These are phyloP conservation scores for Myrica gale DNA, from an alignment of 306 rosid genomes.

Conservation along the genomic window DNA sequence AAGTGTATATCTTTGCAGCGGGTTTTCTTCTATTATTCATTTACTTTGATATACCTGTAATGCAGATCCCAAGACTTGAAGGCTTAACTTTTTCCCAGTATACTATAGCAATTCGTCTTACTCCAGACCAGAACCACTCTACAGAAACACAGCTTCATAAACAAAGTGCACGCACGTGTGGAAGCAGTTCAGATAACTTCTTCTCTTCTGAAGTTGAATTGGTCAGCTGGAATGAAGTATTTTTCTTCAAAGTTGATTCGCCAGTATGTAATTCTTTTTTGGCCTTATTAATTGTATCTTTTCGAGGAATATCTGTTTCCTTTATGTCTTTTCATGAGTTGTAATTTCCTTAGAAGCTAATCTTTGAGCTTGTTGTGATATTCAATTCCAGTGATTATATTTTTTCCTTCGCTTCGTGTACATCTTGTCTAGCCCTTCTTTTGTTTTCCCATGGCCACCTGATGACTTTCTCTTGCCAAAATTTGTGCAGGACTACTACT, in stretches of 20 bases:
- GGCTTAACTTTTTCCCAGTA: conserved; percentile 68
- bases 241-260: conserved; percentile 88
- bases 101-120: conserved; percentile 68
- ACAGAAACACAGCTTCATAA: conserved; percentile 51
- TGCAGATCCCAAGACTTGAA: conserved; percentile 70
- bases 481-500: conserved; percentile 66
- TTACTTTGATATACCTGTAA: conserved; percentile 15
- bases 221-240: conserved; percentile 90
- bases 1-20: background rate
- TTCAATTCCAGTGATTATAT: background rate
- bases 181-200: conserved; percentile 54
- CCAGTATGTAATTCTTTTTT: conserved; percentile 48
- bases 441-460: conserved; percentile 26
- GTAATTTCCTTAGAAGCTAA: background rate
- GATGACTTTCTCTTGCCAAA: conserved; percentile 22
- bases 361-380: background rate
- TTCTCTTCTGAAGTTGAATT: conserved; percentile 57
- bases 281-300: background rate
- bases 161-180: conserved; percentile 90
- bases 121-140: conserved; percentile 48
- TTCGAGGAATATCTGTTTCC: conserved; percentile 6
- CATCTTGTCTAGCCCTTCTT: conserved; percentile 4
- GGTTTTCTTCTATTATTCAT: conserved; percentile 10
- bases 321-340: background rate
- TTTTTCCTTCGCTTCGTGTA: conserved; percentile 7